Evolutionary conservation across 305 asterid species (phyloP).

Genomic region (Solanum aculeatissimum): DNA sequence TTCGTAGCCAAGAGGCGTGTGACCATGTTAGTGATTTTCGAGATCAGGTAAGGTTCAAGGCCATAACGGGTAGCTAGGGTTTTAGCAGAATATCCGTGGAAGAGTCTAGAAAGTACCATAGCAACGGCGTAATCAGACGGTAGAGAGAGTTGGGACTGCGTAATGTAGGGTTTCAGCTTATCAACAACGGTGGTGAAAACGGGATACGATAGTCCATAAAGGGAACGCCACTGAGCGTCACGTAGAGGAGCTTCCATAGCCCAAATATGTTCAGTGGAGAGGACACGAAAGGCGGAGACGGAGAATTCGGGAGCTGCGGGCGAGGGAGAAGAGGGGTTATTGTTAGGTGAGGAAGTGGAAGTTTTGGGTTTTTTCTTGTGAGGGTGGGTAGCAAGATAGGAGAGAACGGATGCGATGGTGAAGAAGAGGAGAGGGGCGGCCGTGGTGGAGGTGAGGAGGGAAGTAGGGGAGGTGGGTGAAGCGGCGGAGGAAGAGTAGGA

Average conservation of each 20-base stretch:
- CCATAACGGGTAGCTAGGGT: slow-evolving; percentile 78
- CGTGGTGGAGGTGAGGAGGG: slow-evolving; percentile 62
- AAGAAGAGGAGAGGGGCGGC: slow-evolving; percentile 90
- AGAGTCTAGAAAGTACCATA: slow-evolving; percentile 85
- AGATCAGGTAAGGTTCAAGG: slow-evolving; percentile 84
- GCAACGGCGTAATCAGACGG: slow-evolving; percentile 99
- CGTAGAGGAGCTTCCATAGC: slow-evolving; percentile 93
- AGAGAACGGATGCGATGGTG: slow-evolving; percentile 85
- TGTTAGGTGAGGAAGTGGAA: not conserved
- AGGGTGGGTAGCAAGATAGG: slow-evolving; percentile 66
- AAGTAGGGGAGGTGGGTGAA: slow-evolving; percentile 38
- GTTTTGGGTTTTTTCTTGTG: slow-evolving; percentile 36
- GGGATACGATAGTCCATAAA: slow-evolving; percentile 88
- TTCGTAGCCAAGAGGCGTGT: slow-evolving; percentile 90
- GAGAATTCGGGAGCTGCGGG: slow-evolving; percentile 63
- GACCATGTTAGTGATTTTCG: slow-evolving; percentile 94
- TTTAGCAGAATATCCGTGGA: slow-evolving; percentile 69
- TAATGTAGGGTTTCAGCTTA: slow-evolving; percentile 81
- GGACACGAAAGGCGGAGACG: slow-evolving; percentile 93
- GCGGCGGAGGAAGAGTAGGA: slow-evolving; percentile 25
- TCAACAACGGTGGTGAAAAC: slow-evolving; percentile 95
- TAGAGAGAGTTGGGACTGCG: slow-evolving; percentile 87
- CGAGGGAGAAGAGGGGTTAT: slow-evolving; percentile 31
- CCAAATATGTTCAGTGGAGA: slow-evolving; percentile 96
- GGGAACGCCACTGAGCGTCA: slow-evolving; percentile 94